Evolutionary conservation across 83 land plant genomes (phyloP).

Genomic region (Larix sibirica): DNA sequence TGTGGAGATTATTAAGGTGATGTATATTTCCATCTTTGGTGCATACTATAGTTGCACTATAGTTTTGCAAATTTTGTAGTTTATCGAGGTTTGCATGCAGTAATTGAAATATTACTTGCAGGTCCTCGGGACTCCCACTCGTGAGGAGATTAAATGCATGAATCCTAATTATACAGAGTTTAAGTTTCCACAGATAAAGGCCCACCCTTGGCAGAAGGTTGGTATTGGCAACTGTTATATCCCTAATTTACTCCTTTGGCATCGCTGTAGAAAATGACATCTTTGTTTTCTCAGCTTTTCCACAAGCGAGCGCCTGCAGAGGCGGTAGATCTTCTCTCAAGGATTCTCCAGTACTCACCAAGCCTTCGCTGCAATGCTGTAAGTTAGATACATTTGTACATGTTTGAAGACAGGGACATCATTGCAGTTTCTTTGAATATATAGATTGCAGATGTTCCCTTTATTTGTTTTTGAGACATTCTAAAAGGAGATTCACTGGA

Average conservation of each 20-base stretch:
- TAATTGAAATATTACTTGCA: conserved; percentile 13
- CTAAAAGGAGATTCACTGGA: conserved; percentile 1
- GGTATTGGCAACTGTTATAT: neutral
- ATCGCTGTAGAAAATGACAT: neutral
- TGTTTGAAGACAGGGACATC: neutral
- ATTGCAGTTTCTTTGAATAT: neutral
- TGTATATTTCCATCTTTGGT: neutral
- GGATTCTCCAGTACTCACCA: conserved; percentile 68
- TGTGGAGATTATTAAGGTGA: conserved; percentile 67
- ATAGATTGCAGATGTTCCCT: conserved; percentile 9
- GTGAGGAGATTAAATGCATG: conserved; percentile 75
- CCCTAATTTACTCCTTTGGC: neutral
- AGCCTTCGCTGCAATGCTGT: conserved; percentile 63
- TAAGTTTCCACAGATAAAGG: conserved; percentile 70
- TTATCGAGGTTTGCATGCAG: neutral
- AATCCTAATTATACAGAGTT: conserved; percentile 67
- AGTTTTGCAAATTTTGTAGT: neutral
- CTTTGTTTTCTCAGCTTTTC: conserved; percentile 30
- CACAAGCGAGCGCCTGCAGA: conserved; percentile 64
- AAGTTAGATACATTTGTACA: conserved; percentile 19
- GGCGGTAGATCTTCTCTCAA: conserved; percentile 67
- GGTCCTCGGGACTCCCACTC: conserved; percentile 72
- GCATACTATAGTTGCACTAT: neutral
- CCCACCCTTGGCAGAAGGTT: conserved; percentile 77
- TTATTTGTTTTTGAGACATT: neutral